Evolutionary conservation across 371 early-diverging fungal species (phyloP), one percentile per base, ranked within the genome.

Genomic region (Apophysomyces ossiformis): DNA sequence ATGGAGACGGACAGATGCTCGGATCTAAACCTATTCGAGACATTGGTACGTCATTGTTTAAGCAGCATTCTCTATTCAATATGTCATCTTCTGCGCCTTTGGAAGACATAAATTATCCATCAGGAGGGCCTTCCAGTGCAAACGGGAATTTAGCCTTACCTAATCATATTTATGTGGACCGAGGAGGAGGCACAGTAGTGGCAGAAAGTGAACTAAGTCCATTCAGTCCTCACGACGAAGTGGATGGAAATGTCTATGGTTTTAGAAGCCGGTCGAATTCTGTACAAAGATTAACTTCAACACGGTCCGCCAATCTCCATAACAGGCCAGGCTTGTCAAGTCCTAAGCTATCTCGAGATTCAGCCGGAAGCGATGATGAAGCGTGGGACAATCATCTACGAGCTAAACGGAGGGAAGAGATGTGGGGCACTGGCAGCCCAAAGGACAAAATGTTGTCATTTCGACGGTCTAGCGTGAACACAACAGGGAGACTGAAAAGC

Each of bases 181-280:
- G 74, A 21, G 82, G 82, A 21, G 82, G 82, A 39, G 83, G 79
- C 18, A 76, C 73, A 12, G 70, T 78, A 1, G 63, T 77, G 4
- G 68, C 75, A 3, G 81, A 77, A 61, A 65, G 70, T n/a, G 75
- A 82, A 35, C 41, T 90, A 15, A 88, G 88, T 54, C 87, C 89
- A 4, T 91, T 85, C 66, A 82, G 87, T 32, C 85, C 79, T 9
- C 84, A 86, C 38, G 82, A 85, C 4, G 84, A 87, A 15, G 82
- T 79, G n/a, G 58, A 62, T 16, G 56, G 56, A 3, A 46, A 65
- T 45, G 60, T 64, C 5, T 70, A 66, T 41, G 70, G 70, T 13
- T 47, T 69, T 6, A 64, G 54, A 12, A 65, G 65, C 39, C 66
- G 69, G 11, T 64, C 71, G 59, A 35, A 16, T 37, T 43, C 60